Conservation (phyloP, 768 basidiomycete genomes). For the Auriscalpium vulgare region DNA sequence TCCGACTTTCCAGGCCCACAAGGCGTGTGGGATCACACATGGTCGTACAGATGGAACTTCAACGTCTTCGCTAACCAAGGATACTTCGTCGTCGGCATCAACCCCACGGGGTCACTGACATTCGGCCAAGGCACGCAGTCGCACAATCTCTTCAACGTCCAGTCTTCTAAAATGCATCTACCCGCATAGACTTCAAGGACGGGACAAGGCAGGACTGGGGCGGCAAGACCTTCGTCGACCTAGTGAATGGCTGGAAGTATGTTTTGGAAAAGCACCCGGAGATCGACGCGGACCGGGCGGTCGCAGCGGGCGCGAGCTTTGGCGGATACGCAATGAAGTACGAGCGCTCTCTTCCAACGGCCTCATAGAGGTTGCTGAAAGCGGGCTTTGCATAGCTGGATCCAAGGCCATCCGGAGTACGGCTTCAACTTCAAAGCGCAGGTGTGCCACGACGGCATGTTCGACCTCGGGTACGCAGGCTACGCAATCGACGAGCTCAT, state of each 20-base stretch:
- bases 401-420: constrained; percentile 87
- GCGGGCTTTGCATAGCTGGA: constrained; percentile 54
- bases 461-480: constrained; percentile 72
- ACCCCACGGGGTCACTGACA: constrained; percentile 90
- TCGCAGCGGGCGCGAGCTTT: constrained; percentile 76
- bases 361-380: background rate
- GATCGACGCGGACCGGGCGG: constrained; percentile 49
- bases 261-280: constrained; percentile 61
- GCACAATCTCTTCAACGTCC: background rate
- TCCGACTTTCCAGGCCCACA: constrained; percentile 47
- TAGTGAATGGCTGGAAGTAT: constrained; percentile 69
- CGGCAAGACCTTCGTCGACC: constrained; percentile 75
- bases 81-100: constrained; percentile 81
- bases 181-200: constrained; percentile 60
- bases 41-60: constrained; percentile 91
- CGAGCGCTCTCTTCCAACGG: constrained; percentile 12
- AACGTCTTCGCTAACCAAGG: constrained; percentile 73
- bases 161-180: background rate
- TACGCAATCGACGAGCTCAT: constrained; percentile 88
- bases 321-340: constrained; percentile 89
- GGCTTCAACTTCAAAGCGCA: constrained; percentile 88
- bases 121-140: constrained; percentile 70
- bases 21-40: constrained; percentile 83
- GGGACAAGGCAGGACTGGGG: constrained; percentile 78
- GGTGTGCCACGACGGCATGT: constrained; percentile 89